A percentile compares a stretch with the other conserved stretches of the same genome.
Evolutionary conservation across 2,329 filamentous ascomycete species (phyloP).

Genomic region (Fusarium sarcochroum): DNA sequence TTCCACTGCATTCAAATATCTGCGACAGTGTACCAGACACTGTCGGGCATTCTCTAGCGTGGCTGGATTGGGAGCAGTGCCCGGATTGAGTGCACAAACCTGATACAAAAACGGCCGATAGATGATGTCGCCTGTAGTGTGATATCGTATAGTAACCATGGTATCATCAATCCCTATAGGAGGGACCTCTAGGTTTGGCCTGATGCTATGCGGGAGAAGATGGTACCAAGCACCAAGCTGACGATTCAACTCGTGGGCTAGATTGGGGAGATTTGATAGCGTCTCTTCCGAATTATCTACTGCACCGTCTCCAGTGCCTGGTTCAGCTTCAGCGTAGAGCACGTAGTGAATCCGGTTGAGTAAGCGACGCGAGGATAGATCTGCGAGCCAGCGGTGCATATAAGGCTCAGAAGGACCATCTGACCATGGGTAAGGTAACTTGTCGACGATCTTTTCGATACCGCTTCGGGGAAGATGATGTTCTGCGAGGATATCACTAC

Average conservation of each 20-base stretch:
- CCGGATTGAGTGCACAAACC: conserved; percentile 21
- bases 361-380: conserved; percentile 37
- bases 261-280: conserved; percentile 4
- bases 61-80: conserved; percentile 1
- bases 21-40: conserved; percentile 34
- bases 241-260: conserved; percentile 36
- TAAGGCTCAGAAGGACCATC: conserved; percentile 31
- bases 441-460: conserved; percentile 42
- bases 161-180: conserved; percentile 31
- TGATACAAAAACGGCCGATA: conserved; percentile 38
- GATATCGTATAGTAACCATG: conserved; percentile 40
- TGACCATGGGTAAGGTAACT: conserved; percentile 37
- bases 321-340: conserved; percentile 34
- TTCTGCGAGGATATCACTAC: conserved; percentile 39
- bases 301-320: conserved; percentile 13
- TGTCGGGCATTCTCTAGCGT: conserved; percentile 37
- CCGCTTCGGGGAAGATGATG: conserved; percentile 41
- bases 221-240: conserved; percentile 41
- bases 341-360: conserved; percentile 42
- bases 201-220: conserved; percentile 36
- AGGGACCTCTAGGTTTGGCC: conserved; percentile 20
- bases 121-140: conserved; percentile 37
- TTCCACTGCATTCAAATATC: conserved; percentile 33
- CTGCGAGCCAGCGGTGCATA: conserved; percentile 41
- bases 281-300: conserved; percentile 19